Base-by-base conservation (phyloP, 2,329 filamentous ascomycete genomes). In the Apiospora saccharicola region DNA sequence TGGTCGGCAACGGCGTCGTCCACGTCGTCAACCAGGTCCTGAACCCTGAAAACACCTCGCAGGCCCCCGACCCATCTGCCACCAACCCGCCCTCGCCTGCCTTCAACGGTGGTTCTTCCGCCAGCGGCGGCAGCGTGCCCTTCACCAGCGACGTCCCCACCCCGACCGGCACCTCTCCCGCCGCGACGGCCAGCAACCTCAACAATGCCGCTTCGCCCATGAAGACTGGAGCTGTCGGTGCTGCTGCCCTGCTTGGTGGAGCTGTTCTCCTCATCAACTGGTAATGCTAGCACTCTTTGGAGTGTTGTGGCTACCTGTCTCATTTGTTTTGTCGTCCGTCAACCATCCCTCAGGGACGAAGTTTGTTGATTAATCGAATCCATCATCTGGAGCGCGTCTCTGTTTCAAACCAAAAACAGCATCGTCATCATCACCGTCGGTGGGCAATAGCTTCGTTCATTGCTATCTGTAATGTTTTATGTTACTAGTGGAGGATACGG, bases 11-110 rank as follows among this genome's bases (percentile, higher is more conserved):
- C 74, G 89, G 89, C 37, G 88, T 91, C 1, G 79, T 89, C 3
- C 89, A 90, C 75, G 82, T 90, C 19, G 83, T 90, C 49, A 89
- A 92, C 77, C 83, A 84, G 73, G 89, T 91, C 49, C 82, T 92
- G 68, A 91, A 91, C 82, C 87, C 88, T 14, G 80, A 83, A 74
- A 87, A 87, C 77, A 82, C 85, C 3, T 80, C 81, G 1, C 83
- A 82, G 5, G 77, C 80, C n/a, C 85, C 87, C 6, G 76, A 85
- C 30, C 77, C 85, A 1, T 78, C 81, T 22, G 83, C 84, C 22
- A 79, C 83, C 0, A 84, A 85, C 0, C 86, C 88, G 49, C 83
- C 83, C 3, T 19, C 51, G 0, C 84, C 87, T 5, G 90, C 86
- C 1, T 93, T 89, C 81, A 81, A 82, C 34, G 85, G 85, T 71